Evolutionary conservation across 1,139 yeast genomes (phyloP).

Genomic region (Pichia sp.): DNA sequence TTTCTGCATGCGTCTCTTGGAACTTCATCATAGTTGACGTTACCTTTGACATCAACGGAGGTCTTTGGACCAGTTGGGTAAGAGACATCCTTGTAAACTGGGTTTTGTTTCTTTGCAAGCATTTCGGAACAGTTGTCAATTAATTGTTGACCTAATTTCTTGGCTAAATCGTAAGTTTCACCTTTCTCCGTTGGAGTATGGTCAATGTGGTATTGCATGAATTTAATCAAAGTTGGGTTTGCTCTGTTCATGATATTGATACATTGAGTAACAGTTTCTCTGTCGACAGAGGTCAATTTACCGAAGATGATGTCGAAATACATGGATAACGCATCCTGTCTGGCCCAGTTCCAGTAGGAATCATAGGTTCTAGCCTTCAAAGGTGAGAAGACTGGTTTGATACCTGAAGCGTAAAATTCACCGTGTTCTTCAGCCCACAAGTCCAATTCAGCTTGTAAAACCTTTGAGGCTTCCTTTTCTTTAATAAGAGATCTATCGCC

Average conservation of each 20-base stretch:
- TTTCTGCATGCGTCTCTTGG: slow-evolving; percentile 90
- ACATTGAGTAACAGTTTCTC: slow-evolving; percentile 95
- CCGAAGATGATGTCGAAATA: slow-evolving; percentile 96
- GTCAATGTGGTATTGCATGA: slow-evolving; percentile 96
- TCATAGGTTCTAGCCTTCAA: slow-evolving; percentile 94
- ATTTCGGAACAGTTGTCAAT: slow-evolving; percentile 94
- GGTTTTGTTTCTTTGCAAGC: slow-evolving; percentile 49
- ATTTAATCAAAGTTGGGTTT: slow-evolving; percentile 86
- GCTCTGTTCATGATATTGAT: slow-evolving; percentile 97
- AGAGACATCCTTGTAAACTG: slow-evolving; percentile 91
- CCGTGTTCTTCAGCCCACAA: slow-evolving; percentile 94
- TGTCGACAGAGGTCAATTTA: slow-evolving; percentile 79
- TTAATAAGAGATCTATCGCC: slow-evolving; percentile 84
- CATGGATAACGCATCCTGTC: slow-evolving; percentile 92
- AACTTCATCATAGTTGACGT: slow-evolving; percentile 74
- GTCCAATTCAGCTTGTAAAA: slow-evolving; percentile 85
- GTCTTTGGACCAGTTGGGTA: slow-evolving; percentile 96
- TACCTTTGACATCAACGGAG: slow-evolving; percentile 81
- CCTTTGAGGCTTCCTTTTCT: slow-evolving; percentile 81
- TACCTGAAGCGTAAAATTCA: slow-evolving; percentile 88
- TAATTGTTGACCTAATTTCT: slow-evolving; percentile 84
- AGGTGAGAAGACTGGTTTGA: slow-evolving; percentile 83
- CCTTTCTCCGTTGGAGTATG: slow-evolving; percentile 88
- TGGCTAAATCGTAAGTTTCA: slow-evolving; percentile 82
- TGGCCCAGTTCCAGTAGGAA: slow-evolving; percentile 99